phyloP scores from a whole-genome alignment of 805 yeast species.

The Wickerhamomyces bisporus region DNA sequence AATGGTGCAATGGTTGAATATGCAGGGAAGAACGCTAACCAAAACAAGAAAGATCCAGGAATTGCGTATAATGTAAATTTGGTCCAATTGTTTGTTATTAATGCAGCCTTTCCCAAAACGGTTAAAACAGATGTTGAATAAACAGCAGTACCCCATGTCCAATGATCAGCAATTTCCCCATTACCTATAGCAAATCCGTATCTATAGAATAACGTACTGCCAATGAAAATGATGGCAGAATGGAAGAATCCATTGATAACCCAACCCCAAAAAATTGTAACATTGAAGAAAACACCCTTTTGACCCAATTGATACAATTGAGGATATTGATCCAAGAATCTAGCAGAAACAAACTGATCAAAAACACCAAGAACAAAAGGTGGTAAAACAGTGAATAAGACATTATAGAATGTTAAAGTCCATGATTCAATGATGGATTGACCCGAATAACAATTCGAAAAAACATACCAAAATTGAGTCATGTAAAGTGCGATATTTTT shows the following conservation, averaged over 20 bases:
- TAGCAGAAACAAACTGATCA: conserved; percentile 92
- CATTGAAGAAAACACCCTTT: conserved; percentile 81
- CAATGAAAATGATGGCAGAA: conserved; percentile 76
- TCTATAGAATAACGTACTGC: conserved; percentile 61
- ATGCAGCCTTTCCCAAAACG: conserved; percentile 91
- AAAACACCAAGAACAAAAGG: conserved; percentile 95
- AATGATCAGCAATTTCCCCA: conserved; percentile 78
- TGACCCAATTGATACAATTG: conserved; percentile 91
- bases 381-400: conserved; percentile 88
- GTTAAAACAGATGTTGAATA: conserved; percentile 85
- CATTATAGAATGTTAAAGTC: conserved; percentile 95
- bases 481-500: conserved; percentile 92
- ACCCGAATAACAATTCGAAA: conserved; percentile 88
- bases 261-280: conserved; percentile 96
- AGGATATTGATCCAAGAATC: conserved; percentile 87
- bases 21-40: conserved; percentile 84
- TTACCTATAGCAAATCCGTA: conserved; percentile 58
- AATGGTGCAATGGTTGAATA: conserved; percentile 84
- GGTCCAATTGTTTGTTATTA: conserved; percentile 91
- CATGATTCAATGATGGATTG: conserved; percentile 96
- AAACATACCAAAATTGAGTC: conserved; percentile 98
- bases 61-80: conserved; percentile 87
- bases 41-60: conserved; percentile 84
- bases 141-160: conserved; percentile 93
- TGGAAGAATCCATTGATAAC: conserved; percentile 92